Conservation (phyloP, 306 rosid species). For the Trifolium subterraneum region DNA sequence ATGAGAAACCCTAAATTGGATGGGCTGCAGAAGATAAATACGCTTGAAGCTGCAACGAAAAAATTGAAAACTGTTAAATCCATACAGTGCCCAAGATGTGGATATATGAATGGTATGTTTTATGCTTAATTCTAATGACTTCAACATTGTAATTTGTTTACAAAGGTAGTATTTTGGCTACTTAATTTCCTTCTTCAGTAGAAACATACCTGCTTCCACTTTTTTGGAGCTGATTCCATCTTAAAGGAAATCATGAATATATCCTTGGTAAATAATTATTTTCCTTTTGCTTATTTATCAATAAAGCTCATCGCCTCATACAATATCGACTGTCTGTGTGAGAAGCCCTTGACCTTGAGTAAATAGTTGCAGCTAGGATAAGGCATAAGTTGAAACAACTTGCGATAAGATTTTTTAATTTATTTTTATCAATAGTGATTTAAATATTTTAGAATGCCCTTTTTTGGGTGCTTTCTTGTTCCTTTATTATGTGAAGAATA, state of each 20-base stretch:
- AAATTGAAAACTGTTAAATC: constrained; percentile 40
- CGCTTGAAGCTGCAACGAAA: constrained; percentile 37
- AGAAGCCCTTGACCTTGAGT: too few relatives aligned
- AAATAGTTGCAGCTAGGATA: too few relatives aligned
- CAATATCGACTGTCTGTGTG: too few relatives aligned
- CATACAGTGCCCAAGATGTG: constrained; percentile 68
- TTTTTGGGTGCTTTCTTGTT: too few relatives aligned
- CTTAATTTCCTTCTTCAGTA: constrained; percentile 26
- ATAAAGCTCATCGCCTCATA: too few relatives aligned
- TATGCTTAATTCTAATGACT: constrained; percentile 33
- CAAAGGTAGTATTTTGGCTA: constrained; percentile 31
- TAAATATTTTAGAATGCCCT: too few relatives aligned
- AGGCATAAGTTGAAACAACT: too few relatives aligned
- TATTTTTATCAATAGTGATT: too few relatives aligned
- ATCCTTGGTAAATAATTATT: too few relatives aligned
- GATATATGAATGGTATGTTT: constrained; percentile 73
- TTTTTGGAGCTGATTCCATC: constrained; percentile 26
- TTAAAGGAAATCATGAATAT: neutral
- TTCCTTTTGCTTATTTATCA: too few relatives aligned
- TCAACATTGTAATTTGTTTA: constrained; percentile 17
- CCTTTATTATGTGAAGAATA: too few relatives aligned
- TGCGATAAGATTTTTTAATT: too few relatives aligned
- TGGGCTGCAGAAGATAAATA: constrained; percentile 54
- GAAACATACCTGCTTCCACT: constrained; percentile 16
- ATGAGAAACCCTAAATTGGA: constrained; percentile 71